Evolutionary conservation across 1,284 basidiomycete genomes (phyloP).

Genomic region (Tylopilus sp.): DNA sequence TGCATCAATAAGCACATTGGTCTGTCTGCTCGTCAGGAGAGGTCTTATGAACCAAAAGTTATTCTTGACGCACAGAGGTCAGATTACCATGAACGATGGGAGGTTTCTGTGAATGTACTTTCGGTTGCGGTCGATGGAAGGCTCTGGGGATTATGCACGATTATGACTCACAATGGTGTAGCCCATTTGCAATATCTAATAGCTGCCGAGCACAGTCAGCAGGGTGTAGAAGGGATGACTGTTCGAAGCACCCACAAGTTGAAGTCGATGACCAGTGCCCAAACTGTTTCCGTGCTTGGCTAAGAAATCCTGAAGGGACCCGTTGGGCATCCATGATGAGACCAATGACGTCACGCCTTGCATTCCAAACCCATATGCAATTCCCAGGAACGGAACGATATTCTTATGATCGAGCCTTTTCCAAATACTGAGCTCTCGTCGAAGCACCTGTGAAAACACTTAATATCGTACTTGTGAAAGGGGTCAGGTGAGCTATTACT

Average conservation of each 20-base stretch:
- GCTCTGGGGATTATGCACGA: background rate
- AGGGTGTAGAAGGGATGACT: background rate
- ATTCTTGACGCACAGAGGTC: background rate
- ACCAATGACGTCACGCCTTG: constrained; percentile 12
- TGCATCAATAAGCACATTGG: constrained; percentile 17
- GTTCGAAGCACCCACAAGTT: constrained; percentile 11
- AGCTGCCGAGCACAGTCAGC: constrained; percentile 3
- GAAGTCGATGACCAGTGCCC: constrained; percentile 6
- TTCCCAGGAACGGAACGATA: background rate
- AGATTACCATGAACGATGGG: background rate
- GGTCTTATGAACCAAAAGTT: background rate
- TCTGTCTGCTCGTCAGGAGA: constrained; percentile 4
- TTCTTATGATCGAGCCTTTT: background rate
- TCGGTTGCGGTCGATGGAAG: background rate
- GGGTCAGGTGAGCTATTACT: background rate
- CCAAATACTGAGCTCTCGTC: constrained; percentile 16
- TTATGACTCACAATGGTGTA: background rate
- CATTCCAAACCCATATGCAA: constrained; percentile 20
- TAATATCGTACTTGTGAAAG: too few relatives aligned
- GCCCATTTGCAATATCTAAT: constrained; percentile 5
- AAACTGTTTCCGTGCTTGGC: background rate
- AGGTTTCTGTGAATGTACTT: background rate
- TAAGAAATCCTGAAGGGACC: background rate
- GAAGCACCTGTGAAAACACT: constrained; percentile 2
- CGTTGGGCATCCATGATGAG: constrained; percentile 7